Conservation (phyloP, 108 stramenopile genomes). For the Discostella stelligeroides region DNA sequence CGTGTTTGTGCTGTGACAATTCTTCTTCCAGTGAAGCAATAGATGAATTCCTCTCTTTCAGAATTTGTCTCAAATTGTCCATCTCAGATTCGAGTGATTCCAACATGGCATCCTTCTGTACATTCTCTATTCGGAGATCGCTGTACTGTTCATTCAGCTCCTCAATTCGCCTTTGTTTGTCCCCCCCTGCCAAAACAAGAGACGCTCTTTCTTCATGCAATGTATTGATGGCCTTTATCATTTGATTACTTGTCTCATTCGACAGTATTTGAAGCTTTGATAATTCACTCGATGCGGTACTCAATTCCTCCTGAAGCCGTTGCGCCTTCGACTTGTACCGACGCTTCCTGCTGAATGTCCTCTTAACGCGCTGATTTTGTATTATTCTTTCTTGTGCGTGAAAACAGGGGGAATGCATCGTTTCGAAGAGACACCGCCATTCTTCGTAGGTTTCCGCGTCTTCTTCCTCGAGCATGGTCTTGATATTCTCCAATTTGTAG, state of each 20-base stretch:
- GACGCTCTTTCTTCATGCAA: slow-evolving; percentile 40
- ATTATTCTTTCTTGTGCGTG: slow-evolving; percentile 39
- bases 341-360: slow-evolving; percentile 32
- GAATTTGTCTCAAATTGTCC: neutral
- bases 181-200: slow-evolving; percentile 23
- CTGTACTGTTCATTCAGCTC: slow-evolving; percentile 15
- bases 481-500: slow-evolving; percentile 48
- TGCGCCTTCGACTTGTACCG: slow-evolving; percentile 26
- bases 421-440: slow-evolving; percentile 34
- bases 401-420: slow-evolving; percentile 46
- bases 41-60: slow-evolving; percentile 5
- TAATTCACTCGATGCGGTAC: slow-evolving; percentile 11
- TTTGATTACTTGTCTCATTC: slow-evolving; percentile 37
- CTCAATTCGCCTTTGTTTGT: slow-evolving; percentile 22
- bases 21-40: slow-evolving; percentile 3
- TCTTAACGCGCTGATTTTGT: slow-evolving; percentile 37
- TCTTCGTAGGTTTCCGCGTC: slow-evolving; percentile 27
- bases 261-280: slow-evolving; percentile 27
- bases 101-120: neutral
- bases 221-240: slow-evolving; percentile 38
- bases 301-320: slow-evolving; percentile 19
- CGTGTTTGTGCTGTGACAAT: slow-evolving; percentile 17
- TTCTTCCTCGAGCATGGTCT: slow-evolving; percentile 43
- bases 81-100: slow-evolving; percentile 12
- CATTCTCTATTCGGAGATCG: slow-evolving; percentile 16